Base-by-base conservation (phyloP, 2,329 filamentous ascomycete genomes). In the Cladosporium halotolerans region DNA sequence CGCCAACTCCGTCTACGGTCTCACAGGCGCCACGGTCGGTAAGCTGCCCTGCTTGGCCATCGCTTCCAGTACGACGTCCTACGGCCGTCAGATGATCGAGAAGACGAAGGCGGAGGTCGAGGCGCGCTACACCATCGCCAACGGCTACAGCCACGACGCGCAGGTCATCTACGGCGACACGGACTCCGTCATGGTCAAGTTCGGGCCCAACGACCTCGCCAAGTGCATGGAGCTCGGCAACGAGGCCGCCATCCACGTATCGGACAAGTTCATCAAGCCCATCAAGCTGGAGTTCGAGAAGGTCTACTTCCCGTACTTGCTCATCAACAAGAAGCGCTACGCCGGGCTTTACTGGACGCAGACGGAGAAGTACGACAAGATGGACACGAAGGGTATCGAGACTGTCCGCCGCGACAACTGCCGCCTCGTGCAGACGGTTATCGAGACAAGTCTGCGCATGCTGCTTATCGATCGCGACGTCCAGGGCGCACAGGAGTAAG, bases 271-370 rank as follows among this genome's bases (percentile, higher is more conserved):
- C 68, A 76, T 91, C 69, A 95, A 93, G 67, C 93, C 93, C 3
- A 99, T 99, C 79, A 99, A 97, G 74, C 82, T 99, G 32, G 93
- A 99, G 70, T 99, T 99, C 72, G 93, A 99, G 71, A 99, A 99
- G 73, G 92, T 99, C 1, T 99, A 99, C 73, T 99, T 88, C 69
- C 93, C 93, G 1, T 99, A 99, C 68, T 79, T 99, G 33, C 79
- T 99, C 48, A 99, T 99, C 83, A 99, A 99, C 83, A 99, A 99
- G 78, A 99, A 99, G 77, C 87, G 93, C 58, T 99, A 99, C 66
- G 93, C 93, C 8, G 93, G 93, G n/a, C 73, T 99, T 32, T 97
- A 89, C 74, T 99, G 91, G 91, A 99, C 93, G 4, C 93, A 87
- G 60, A 83, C 92, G 0, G 82, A 92, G 40, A 96, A 96, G 72